Base-by-base conservation (phyloP, 164 flowering plant species). In the Berberis thunbergii region DNA sequence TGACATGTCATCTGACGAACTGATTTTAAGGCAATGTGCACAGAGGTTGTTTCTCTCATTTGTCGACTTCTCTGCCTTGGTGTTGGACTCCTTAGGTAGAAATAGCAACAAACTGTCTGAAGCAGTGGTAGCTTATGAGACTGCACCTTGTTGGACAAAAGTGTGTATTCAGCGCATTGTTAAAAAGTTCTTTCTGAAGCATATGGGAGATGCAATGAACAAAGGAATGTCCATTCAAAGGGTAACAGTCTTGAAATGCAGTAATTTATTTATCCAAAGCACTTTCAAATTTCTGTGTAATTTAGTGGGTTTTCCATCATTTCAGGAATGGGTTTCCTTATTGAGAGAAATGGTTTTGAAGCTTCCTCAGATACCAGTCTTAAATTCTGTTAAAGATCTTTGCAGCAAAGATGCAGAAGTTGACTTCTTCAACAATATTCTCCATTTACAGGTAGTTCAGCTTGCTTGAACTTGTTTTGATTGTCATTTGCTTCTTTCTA, bases 281-380 rank as follows among this genome's bases (percentile, higher is more conserved):
- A 38, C 40, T 45, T 57, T 4, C 7, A 61, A 62, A 54, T 12
- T 8, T 38, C 38, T 7, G 6, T 9, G 43, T 60, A 40, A 69
- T 64, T 26, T 40, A 13, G 2, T 53, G 59, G 45, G 13, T 12
- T 53, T n/a, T 8, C 40, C 6, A 6, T 57, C 26, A 62, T 45
- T 56, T n/a, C 78, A 94, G 97, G 96, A 84, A 70, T 95, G 99
- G 99, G 76, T 95, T 60, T 81, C 83, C 59, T 73, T 95, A 65
- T 77, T 95, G 3, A 74, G 78, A 58, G 89, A 79, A 61, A 89
- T 91, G 94, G 85, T 85, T 65, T 66, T 83, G 77, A 82, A 75
- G 70, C 86, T 95, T 60, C 85, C 94, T 43, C 71, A 69, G 55
- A 65, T 83, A 60, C 74, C 75, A 11, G 75, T 68, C 54, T 74